Evolutionary conservation across 345 rosid species (phyloP).

Genomic region (Eucalyptus albens): DNA sequence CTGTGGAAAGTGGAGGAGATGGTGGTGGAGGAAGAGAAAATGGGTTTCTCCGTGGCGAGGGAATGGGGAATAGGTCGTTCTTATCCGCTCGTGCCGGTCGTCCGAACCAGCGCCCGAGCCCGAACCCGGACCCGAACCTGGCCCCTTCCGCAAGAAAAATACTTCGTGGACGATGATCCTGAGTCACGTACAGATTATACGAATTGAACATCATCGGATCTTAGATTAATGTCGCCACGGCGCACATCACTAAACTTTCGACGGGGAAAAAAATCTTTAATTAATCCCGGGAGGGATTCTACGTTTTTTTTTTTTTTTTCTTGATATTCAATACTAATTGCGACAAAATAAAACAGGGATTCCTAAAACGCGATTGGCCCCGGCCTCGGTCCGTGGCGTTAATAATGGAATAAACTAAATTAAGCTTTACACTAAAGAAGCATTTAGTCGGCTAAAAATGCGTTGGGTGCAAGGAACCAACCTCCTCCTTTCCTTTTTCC

Average conservation of each 20-base stretch:
- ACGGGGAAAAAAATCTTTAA: not conserved
- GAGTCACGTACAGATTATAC: not conserved
- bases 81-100: slow-evolving; percentile 27
- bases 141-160: not conserved
- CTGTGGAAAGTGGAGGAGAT: not conserved
- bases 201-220: not conserved
- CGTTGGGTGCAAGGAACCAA: slow-evolving; percentile 49
- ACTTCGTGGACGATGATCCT: not conserved
- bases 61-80: slow-evolving; percentile 22
- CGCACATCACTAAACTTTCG: not conserved
- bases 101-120: not conserved
- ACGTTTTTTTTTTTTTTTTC: not conserved
- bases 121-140: not conserved
- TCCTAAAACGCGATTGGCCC: not conserved
- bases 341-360: not conserved
- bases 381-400: not conserved
- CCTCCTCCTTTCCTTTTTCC: slow-evolving; percentile 30
- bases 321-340: not conserved
- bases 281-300: not conserved
- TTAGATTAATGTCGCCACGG: not conserved
- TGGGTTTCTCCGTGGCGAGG: not conserved
- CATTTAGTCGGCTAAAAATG: not conserved
- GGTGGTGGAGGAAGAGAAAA: not conserved
- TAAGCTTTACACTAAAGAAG: not conserved
- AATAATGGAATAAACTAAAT: not conserved